A percentile compares a stretch with the other conserved stretches of the same genome.
phyloP scores from a whole-genome alignment of 2,329 filamentous ascomycete genomes.

The Helminthosporium solani region DNA sequence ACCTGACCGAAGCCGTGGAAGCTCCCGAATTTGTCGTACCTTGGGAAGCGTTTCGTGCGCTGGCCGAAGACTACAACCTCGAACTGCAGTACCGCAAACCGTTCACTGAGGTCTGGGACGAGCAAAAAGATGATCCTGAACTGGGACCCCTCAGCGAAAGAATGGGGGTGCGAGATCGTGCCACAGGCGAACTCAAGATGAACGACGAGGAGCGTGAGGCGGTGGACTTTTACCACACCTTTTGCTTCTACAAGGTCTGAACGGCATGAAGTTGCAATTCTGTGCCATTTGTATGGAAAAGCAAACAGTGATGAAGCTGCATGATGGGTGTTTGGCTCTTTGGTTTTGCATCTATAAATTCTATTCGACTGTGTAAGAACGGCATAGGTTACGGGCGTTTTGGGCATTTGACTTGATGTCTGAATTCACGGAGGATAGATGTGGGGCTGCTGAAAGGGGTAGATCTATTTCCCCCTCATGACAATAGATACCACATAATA shows the following conservation, averaged over 20 bases:
- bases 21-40: slow-evolving; percentile 97
- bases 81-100: slow-evolving; percentile 92
- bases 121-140: slow-evolving; percentile 81
- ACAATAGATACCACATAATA: no score
- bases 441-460: no score
- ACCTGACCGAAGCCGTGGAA: slow-evolving; percentile 90
- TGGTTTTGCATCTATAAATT: no score
- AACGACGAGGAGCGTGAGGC: slow-evolving; percentile 90
- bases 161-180: slow-evolving; percentile 85
- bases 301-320: no score
- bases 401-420: no score
- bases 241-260: slow-evolving; percentile 90
- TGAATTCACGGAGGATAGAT: no score
- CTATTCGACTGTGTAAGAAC: no score
- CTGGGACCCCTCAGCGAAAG: slow-evolving; percentile 84
- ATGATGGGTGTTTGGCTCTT: no score
- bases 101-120: slow-evolving; percentile 87
- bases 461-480: no score
- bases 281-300: not conserved
- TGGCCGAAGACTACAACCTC: slow-evolving; percentile 95
- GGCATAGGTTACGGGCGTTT: no score
- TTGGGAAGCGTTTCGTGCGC: slow-evolving; percentile 93
- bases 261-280: slow-evolving; percentile 7
- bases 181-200: slow-evolving; percentile 66
- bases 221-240: slow-evolving; percentile 79